Evolutionary conservation across 805 yeast genomes (phyloP), one percentile per base, ranked within the genome.

Genomic region (Hemisphaericaspora nanyangensis): DNA sequence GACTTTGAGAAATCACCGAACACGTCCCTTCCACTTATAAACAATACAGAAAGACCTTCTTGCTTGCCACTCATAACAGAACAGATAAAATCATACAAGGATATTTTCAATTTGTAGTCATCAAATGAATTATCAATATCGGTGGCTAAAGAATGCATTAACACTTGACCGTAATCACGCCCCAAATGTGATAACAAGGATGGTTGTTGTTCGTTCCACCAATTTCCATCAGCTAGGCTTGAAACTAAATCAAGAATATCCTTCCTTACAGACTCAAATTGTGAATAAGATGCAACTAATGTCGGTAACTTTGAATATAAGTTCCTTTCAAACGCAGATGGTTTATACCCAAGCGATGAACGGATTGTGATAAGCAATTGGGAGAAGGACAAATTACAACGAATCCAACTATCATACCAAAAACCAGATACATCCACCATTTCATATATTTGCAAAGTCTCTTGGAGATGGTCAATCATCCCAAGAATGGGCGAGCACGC

Each of bases 171-270:
- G 47, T 77, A 72, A 15, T 71, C 67, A n/a, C 74, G 67, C 4
- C 95, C 93, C 38, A 91, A 62, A 55, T 87, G 87, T 0, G 97
- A 85, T 29, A 91, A 66, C 34, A 91, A 62, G 1, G 96, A 88
- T 3, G 95, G 95, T 19, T 76, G 79, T 4, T 64, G 62, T 6
- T 68, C 67, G 11, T 22, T 5, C 12, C 26, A 8, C 82, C 85
- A 79, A 2, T 54, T 61, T 0, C 79, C 80, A 31, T 66, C 68
- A 1, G 85, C 79, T 30, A 85, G 56, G 4, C 74, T 65, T 4
- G 82, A 74, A 13, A 87, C 58, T 27, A 88, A 54, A 29, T 72
- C 72, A 25, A 86, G 59, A 1, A 86, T 65, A 8, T 65, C 63
- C 24, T 61, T 58, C 43, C 87, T 75, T 41, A 81, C 63, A 0